Evolutionary conservation across 805 yeast species (phyloP).

Genomic region (Pichia exigua): DNA sequence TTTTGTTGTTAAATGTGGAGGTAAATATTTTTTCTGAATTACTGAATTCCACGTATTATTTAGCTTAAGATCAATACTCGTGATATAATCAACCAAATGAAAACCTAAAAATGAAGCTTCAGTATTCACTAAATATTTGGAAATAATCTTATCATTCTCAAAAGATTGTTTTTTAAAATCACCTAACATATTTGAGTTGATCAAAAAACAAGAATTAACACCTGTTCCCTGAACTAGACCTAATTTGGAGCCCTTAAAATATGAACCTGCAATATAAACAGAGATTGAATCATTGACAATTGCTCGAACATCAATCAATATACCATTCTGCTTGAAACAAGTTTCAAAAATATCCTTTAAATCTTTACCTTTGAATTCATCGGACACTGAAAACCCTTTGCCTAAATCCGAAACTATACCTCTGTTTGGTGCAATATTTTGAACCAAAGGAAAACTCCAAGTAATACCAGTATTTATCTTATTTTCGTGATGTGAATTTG

Average conservation of each 20-base stretch:
- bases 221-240: slow-evolving; percentile 70
- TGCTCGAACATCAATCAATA: slow-evolving; percentile 33
- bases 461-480: slow-evolving; percentile 39
- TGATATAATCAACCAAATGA: slow-evolving; percentile 29
- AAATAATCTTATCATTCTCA: not conserved
- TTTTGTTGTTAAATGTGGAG: slow-evolving; percentile 8
- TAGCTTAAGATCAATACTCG: not conserved
- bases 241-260: slow-evolving; percentile 29
- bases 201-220: slow-evolving; percentile 43
- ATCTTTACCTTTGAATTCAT: slow-evolving; percentile 35
- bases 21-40: not conserved
- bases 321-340: slow-evolving; percentile 21
- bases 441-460: slow-evolving; percentile 50
- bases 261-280: slow-evolving; percentile 47
- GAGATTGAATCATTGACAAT: slow-evolving; percentile 60
- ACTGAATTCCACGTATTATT: not conserved
- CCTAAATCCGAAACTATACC: slow-evolving; percentile 46
- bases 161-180: not conserved
- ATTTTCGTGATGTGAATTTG: slow-evolving; percentile 15
- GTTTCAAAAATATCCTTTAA: slow-evolving; percentile 32
- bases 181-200: slow-evolving; percentile 22
- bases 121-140: slow-evolving; percentile 28
- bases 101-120: slow-evolving; percentile 50
- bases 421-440: slow-evolving; percentile 30
- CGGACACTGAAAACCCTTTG: slow-evolving; percentile 49